These are phyloP conservation scores for Amesomyces nigricolor DNA, from an alignment of 2,329 filamentous ascomycete genomes.

Conservation along the genomic window DNA sequence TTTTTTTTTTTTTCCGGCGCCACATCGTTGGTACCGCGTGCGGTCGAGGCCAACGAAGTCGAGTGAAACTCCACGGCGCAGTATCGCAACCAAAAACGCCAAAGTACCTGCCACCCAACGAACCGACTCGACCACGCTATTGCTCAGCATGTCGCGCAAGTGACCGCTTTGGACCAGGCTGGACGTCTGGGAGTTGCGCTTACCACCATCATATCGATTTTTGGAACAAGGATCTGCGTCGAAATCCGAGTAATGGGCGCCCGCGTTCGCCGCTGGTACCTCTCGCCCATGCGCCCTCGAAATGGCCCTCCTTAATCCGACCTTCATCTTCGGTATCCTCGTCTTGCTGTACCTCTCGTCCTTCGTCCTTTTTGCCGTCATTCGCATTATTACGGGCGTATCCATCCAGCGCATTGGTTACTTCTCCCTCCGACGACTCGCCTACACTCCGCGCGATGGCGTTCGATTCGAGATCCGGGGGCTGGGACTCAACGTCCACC, in stretches of 20 bases:
- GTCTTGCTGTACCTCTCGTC: slow-evolving; percentile 84
- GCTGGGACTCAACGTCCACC: slow-evolving; percentile 80
- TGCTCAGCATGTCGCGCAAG: slow-evolving; percentile 17
- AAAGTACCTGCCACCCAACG: background rate
- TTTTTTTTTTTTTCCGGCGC: background rate
- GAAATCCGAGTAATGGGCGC: slow-evolving; percentile 15
- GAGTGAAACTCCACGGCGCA: background rate
- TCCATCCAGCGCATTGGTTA: slow-evolving; percentile 96
- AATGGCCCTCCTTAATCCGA: slow-evolving; percentile 65
- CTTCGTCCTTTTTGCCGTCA: slow-evolving; percentile 87
- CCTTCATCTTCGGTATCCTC: slow-evolving; percentile 79
- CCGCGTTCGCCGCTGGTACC: slow-evolving; percentile 8
- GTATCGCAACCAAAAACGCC: background rate
- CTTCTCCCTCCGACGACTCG: slow-evolving; percentile 82
- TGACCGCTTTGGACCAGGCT: slow-evolving; percentile 16
- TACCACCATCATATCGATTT: slow-evolving; percentile 5
- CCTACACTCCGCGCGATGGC: slow-evolving; percentile 84
- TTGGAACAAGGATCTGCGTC: background rate
- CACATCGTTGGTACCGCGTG: background rate
- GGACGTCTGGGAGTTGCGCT: slow-evolving; percentile 12
- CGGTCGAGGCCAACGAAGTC: background rate
- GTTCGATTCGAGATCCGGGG: slow-evolving; percentile 84
- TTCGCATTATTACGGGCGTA: slow-evolving; percentile 87
- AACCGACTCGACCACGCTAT: slow-evolving; percentile 19
- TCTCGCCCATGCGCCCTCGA: slow-evolving; percentile 24